These are phyloP conservation scores for Rhazya stricta DNA, from an alignment of 257 asterid species.

Conservation along the genomic window DNA sequence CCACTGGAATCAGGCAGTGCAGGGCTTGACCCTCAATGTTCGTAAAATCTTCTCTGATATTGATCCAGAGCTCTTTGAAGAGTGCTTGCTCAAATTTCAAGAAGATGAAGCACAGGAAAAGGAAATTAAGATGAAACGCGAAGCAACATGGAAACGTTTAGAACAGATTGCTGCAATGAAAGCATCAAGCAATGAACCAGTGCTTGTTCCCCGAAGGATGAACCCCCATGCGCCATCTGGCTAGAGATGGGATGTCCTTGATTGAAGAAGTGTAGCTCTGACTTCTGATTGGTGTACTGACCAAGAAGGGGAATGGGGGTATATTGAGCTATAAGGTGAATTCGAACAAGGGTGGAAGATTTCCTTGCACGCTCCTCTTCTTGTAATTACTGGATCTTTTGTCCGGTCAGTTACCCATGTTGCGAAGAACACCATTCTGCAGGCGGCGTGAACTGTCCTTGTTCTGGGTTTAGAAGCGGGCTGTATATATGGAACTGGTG, in stretches of 20 bases:
- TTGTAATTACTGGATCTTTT: conserved; percentile 24
- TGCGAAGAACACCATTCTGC: conserved; percentile 22
- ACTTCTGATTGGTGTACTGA: conserved; percentile 26
- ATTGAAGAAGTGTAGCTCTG: not conserved
- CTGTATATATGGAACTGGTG: conserved; percentile 48
- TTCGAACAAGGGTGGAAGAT: conserved; percentile 15
- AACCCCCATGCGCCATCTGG: conserved; percentile 40
- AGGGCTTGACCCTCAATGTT: conserved; percentile 74
- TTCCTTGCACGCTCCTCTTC: conserved; percentile 28
- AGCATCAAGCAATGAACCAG: conserved; percentile 52
- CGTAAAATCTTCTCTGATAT: conserved; percentile 75
- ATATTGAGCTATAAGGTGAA: conserved; percentile 25
- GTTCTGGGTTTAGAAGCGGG: conserved; percentile 28
- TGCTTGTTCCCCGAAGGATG: conserved; percentile 42
- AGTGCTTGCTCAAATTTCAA: conserved; percentile 64
- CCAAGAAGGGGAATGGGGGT: conserved; percentile 23
- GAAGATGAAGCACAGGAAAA: conserved; percentile 61
- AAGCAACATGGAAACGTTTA: conserved; percentile 63
- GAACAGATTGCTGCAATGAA: conserved; percentile 64
- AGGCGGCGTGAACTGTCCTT: conserved; percentile 30
- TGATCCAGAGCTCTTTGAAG: conserved; percentile 70
- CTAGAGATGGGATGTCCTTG: conserved; percentile 21
- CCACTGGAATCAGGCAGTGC: conserved; percentile 94
- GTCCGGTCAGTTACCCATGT: conserved; percentile 28
- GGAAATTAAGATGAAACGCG: conserved; percentile 51